Percentiles rank a stretch among this genome's conserved stretches.
phyloP scores from a whole-genome alignment of 306 rosid species.

The Corylus avellana region DNA sequence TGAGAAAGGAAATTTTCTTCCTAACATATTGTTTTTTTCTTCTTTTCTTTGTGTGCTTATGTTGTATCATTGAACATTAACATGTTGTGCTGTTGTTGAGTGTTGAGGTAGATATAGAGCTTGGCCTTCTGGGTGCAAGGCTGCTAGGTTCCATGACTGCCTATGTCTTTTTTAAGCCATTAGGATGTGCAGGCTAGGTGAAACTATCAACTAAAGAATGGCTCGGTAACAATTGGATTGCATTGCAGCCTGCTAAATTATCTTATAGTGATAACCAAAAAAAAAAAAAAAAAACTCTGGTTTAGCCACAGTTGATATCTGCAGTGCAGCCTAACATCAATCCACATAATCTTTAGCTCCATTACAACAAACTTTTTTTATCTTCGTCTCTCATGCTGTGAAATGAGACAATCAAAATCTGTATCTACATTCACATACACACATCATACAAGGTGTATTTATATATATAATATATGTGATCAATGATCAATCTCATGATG shows the following conservation, averaged over 20 bases:
- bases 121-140: neutral
- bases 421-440: no score
- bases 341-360: neutral
- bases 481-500: no score
- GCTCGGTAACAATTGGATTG: neutral
- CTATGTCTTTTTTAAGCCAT: neutral
- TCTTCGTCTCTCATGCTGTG: no score
- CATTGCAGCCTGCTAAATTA: neutral
- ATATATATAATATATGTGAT: no score
- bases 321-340: neutral
- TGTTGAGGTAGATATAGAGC: neutral
- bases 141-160: neutral
- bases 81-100: neutral
- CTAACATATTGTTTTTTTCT: no score
- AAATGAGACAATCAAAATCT: no score
- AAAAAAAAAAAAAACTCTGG: neutral
- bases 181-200: neutral
- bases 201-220: neutral
- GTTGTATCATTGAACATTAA: no score
- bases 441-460: no score
- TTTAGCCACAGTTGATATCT: neutral
- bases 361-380: neutral
- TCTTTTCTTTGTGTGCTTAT: neutral
- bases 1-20: neutral
- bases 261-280: neutral